A percentile compares a stretch with the other conserved stretches of the same genome.
phyloP scores from a whole-genome alignment of 73 alveolate genomes.

The Paramecium tetraurelia region DNA sequence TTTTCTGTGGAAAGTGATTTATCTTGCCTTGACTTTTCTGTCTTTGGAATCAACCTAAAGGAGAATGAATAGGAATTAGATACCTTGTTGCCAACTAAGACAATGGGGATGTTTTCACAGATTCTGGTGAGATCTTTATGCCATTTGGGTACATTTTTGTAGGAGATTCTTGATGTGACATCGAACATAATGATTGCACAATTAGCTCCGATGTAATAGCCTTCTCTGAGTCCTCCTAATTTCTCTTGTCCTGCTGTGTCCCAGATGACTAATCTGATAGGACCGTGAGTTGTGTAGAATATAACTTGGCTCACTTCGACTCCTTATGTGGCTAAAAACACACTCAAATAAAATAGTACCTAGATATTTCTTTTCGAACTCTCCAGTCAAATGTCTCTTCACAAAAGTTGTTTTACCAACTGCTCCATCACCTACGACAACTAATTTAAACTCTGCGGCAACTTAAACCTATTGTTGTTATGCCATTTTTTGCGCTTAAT shows the following conservation, averaged over 20 bases:
- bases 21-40: slow-evolving; percentile 98
- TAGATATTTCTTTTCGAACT: slow-evolving; percentile 82
- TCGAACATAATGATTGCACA: slow-evolving; percentile 99
- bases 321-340: slow-evolving; percentile 89
- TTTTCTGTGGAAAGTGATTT: slow-evolving; percentile 98
- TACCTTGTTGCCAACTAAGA: slow-evolving; percentile 93
- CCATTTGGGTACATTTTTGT: slow-evolving; percentile 98
- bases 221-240: slow-evolving; percentile 91
- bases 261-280: slow-evolving; percentile 83
- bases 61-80: neutral
- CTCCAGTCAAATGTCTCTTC: slow-evolving; percentile 90
- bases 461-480: neutral
- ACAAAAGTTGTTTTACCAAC: slow-evolving; percentile 95
- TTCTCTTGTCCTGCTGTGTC: slow-evolving; percentile 96
- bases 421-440: slow-evolving; percentile 94
- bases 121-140: slow-evolving; percentile 96
- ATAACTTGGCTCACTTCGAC: slow-evolving; percentile 95
- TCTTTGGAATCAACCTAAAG: slow-evolving; percentile 94
- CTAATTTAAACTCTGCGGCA: slow-evolving; percentile 83
- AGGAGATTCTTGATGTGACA: slow-evolving; percentile 98
- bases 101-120: slow-evolving; percentile 94
- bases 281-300: slow-evolving; percentile 90
- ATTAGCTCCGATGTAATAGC: slow-evolving; percentile 85
- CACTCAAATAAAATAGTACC: neutral
- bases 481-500: slow-evolving; percentile 42